Percentiles rank a stretch among this genome's conserved stretches.
Conservation (phyloP, 2,329 filamentous ascomycete species). For the Aspergillus fischeri region DNA sequence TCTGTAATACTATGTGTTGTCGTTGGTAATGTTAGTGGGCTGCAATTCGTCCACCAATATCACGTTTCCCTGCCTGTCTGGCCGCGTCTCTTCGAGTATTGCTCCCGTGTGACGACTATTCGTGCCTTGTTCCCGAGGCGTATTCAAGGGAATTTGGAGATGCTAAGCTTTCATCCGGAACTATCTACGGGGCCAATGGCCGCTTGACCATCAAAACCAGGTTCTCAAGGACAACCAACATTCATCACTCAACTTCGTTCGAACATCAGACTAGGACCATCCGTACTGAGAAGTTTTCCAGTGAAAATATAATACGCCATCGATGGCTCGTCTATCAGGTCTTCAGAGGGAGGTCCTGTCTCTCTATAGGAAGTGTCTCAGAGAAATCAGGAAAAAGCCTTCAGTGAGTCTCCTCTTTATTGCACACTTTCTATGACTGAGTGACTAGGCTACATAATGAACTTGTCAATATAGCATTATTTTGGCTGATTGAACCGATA, state of each 20-base stretch:
- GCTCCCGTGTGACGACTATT: not conserved
- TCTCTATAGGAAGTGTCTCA: conserved; percentile 81
- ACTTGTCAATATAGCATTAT: not conserved
- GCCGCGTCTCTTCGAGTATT: not conserved
- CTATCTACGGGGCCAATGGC: not conserved
- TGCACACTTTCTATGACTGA: not conserved
- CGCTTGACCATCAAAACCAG: not conserved
- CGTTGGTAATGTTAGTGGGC: too few species aligned
- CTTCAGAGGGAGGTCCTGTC: conserved; percentile 84
- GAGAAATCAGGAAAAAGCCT: conserved; percentile 77
- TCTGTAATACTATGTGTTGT: too few species aligned
- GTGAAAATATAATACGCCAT: not conserved
- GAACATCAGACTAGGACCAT: not conserved
- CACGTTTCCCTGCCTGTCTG: not conserved
- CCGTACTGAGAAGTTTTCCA: not conserved
- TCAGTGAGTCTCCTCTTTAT: conserved; percentile 46
- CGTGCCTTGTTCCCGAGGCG: not conserved
- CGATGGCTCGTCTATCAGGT: conserved; percentile 62
- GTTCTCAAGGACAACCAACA: not conserved
- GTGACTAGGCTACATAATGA: not conserved
- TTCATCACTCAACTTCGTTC: not conserved
- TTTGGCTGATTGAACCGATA: not conserved
- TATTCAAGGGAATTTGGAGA: not conserved
- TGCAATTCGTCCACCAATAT: not conserved
- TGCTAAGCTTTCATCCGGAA: not conserved